phyloP scores from a whole-genome alignment of 2,329 filamentous ascomycete genomes.

The Aureobasidium namibiae region DNA sequence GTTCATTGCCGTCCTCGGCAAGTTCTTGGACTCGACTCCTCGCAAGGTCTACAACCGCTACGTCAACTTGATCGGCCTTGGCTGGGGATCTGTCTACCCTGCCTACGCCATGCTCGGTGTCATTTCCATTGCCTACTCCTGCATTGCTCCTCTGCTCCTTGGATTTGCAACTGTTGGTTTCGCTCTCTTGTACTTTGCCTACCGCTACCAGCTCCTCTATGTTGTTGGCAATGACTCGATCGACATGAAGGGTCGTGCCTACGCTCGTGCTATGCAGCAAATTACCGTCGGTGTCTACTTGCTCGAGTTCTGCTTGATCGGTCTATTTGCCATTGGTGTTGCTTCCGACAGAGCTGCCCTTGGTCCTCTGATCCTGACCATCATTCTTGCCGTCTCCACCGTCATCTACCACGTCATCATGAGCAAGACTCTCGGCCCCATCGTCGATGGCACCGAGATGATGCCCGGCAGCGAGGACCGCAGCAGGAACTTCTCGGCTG shows the following conservation, averaged over 20 bases:
- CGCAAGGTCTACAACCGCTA: constrained; percentile 39
- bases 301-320: constrained; percentile 40
- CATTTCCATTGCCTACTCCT: constrained; percentile 38
- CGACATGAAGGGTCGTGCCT: constrained; percentile 40
- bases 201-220: constrained; percentile 43
- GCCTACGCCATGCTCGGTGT: constrained; percentile 39
- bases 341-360: constrained; percentile 25
- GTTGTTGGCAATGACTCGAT: constrained; percentile 36
- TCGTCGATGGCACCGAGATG: constrained; percentile 6
- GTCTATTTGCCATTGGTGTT: constrained; percentile 35
- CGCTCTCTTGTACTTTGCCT: constrained; percentile 38
- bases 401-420: constrained; percentile 34
- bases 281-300: constrained; percentile 41
- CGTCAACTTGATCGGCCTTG: constrained; percentile 34
- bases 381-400: constrained; percentile 34
- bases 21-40: constrained; percentile 34
- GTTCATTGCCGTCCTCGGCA: constrained; percentile 24
- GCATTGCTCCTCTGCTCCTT: constrained; percentile 41
- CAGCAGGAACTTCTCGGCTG: constrained; percentile 20
- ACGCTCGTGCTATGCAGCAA: constrained; percentile 39
- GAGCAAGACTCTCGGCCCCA: constrained; percentile 21
- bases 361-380: constrained; percentile 36
- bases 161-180: constrained; percentile 39
- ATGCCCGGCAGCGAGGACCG: constrained; percentile 23
- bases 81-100: constrained; percentile 39